A percentile compares a stretch with the other conserved stretches of the same genome.
Evolutionary conservation across 495 filamentous ascomycete species (phyloP).

Genomic region (Neurospora tetrasperma): DNA sequence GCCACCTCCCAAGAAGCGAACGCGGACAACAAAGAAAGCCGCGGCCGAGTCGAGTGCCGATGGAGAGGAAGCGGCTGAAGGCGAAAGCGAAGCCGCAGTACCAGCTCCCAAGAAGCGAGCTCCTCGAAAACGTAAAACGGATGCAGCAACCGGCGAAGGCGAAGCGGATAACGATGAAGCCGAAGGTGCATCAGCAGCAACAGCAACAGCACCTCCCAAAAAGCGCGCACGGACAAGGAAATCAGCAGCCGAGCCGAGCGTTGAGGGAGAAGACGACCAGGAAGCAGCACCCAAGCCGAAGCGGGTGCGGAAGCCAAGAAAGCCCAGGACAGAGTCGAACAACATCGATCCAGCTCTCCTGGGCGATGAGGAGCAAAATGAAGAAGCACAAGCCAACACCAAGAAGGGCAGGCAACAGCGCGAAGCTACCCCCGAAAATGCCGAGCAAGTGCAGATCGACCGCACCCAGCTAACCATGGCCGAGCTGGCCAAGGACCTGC

Average conservation of each 20-base stretch:
- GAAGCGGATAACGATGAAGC: neutral
- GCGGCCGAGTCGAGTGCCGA: conserved; percentile 8
- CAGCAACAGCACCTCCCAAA: conserved; percentile 5
- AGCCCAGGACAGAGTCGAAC: neutral
- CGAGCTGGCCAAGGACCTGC: conserved; percentile 66
- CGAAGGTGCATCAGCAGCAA: conserved; percentile 6
- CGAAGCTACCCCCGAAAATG: conserved; percentile 60
- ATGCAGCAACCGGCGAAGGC: conserved; percentile 1
- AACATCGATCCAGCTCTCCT: neutral
- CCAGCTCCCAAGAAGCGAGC: conserved; percentile 5
- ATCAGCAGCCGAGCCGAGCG: conserved; percentile 1
- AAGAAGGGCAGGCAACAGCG: conserved; percentile 20
- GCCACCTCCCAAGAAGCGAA: conserved; percentile 7
- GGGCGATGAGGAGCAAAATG: conserved; percentile 9
- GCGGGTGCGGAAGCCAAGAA: neutral
- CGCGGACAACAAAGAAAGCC: neutral
- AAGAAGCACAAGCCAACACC: conserved; percentile 13
- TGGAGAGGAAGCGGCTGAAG: conserved; percentile 4
- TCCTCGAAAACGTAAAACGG: conserved; percentile 12
- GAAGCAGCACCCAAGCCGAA: neutral
- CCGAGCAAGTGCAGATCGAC: conserved; percentile 61
- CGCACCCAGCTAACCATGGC: conserved; percentile 65
- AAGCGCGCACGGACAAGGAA: conserved; percentile 9
- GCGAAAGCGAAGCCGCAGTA: conserved; percentile 1
- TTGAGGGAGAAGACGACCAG: neutral